phyloP scores from a whole-genome alignment of 2,329 filamentous ascomycete species.

The Graphilbum sp. region DNA sequence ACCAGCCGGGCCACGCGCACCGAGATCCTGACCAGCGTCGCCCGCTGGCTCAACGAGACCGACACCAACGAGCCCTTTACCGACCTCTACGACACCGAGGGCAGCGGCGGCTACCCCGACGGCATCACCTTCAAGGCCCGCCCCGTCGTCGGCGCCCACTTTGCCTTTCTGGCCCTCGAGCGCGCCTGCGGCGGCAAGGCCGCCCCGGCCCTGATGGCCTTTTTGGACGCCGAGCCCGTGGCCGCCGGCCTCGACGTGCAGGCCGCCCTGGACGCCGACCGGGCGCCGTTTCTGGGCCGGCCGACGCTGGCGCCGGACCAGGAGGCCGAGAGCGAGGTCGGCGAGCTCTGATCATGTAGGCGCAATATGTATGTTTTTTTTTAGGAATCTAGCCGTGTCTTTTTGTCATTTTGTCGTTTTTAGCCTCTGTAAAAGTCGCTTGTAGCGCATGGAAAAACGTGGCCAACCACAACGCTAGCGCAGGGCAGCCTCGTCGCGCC shows the following conservation, averaged over 20 bases:
- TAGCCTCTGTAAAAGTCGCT: no score
- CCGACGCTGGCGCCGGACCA: background rate
- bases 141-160: slow-evolving; percentile 74
- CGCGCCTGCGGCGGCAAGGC: slow-evolving; percentile 60
- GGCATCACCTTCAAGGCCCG: slow-evolving; percentile 63
- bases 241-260: slow-evolving; percentile 8
- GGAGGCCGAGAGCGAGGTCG: slow-evolving; percentile 1
- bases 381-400: no score
- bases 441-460: no score
- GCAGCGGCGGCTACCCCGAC: slow-evolving; percentile 56
- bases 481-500: no score
- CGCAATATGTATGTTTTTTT: background rate
- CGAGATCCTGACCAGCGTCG: slow-evolving; percentile 58
- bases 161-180: slow-evolving; percentile 69
- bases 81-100: slow-evolving; percentile 71
- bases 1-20: slow-evolving; percentile 49
- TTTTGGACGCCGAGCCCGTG: slow-evolving; percentile 23
- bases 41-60: slow-evolving; percentile 73
- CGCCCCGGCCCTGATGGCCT: slow-evolving; percentile 36
- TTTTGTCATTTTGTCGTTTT: background rate
- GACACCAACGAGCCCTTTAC: slow-evolving; percentile 60
- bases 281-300: slow-evolving; percentile 4
- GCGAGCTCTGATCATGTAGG: slow-evolving; percentile 3
- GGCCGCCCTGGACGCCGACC: slow-evolving; percentile 7
- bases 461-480: no score